Evolutionary conservation across 768 basidiomycete species (phyloP).

Genomic region (Tylopilus plumbeoviolaceoides): DNA sequence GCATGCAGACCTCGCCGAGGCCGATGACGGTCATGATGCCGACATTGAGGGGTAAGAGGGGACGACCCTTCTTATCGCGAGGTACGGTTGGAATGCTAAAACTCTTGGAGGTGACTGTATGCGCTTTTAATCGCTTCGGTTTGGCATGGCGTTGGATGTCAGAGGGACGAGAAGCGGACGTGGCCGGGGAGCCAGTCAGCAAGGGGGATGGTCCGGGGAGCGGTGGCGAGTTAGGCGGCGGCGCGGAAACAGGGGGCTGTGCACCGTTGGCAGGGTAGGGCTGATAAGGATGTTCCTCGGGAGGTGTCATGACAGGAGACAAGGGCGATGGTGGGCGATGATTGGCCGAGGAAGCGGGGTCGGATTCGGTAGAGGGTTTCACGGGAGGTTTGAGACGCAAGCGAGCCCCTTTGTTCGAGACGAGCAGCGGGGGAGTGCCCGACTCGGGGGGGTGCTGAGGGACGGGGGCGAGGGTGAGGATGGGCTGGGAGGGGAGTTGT

Average conservation of each 20-base stretch:
- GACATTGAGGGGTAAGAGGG: conserved; percentile 74
- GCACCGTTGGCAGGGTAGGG: conserved; percentile 23
- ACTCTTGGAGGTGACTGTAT: conserved; percentile 74
- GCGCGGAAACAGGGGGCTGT: conserved; percentile 15
- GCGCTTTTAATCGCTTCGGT: conserved; percentile 75
- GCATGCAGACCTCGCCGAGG: conserved; percentile 73
- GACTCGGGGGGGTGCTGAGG: conserved; percentile 17
- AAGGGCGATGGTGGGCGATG: conserved; percentile 27
- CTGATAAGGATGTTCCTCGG: conserved; percentile 31
- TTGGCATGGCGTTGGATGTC: conserved; percentile 47
- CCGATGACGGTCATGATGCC: conserved; percentile 83
- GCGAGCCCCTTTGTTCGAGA: conserved; percentile 45
- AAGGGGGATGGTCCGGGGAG: conserved; percentile 21
- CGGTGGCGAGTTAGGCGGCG: conserved; percentile 19
- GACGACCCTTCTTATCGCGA: conserved; percentile 64
- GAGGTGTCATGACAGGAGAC: conserved; percentile 34
- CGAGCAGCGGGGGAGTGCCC: conserved; percentile 32
- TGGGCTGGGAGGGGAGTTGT: conserved; percentile 22
- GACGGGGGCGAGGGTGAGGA: conserved; percentile 24
- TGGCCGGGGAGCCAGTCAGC: conserved; percentile 14
- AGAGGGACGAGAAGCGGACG: conserved; percentile 23
- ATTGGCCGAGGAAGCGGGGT: conserved; percentile 15
- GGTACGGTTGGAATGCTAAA: conserved; percentile 78
- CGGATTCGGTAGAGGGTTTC: conserved; percentile 24
- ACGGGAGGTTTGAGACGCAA: conserved; percentile 47